Conservation (phyloP, 2,329 filamentous ascomycete species). For the Samsoniella hepiali region DNA sequence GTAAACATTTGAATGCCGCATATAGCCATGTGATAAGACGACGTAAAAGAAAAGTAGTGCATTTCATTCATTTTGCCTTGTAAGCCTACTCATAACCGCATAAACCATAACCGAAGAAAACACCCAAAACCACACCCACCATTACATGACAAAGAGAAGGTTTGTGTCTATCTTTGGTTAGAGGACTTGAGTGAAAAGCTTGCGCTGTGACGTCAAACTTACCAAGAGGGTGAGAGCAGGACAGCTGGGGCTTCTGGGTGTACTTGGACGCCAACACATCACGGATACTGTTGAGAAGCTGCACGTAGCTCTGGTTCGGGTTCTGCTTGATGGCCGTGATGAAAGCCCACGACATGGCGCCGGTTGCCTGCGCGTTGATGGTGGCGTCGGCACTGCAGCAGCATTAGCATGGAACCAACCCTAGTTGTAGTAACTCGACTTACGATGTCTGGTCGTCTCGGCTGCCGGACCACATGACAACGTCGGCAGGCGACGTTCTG, state of each 20-base stretch:
- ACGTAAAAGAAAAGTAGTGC: background rate
- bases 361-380: slow-evolving; percentile 84
- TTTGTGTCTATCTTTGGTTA: slow-evolving; percentile 52
- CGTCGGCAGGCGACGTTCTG: slow-evolving; percentile 91
- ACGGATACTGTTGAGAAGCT: slow-evolving; percentile 91
- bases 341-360: slow-evolving; percentile 98
- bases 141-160: slow-evolving; percentile 63
- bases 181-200: background rate
- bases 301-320: slow-evolving; percentile 91
- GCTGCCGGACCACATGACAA: slow-evolving; percentile 96
- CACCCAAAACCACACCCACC: background rate
- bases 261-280: slow-evolving; percentile 86
- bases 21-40: background rate
- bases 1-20: background rate
- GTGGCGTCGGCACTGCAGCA: slow-evolving; percentile 75
- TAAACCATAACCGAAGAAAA: background rate
- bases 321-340: slow-evolving; percentile 88
- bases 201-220: slow-evolving; percentile 37
- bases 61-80: slow-evolving; percentile 10
- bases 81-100: slow-evolving; percentile 3
- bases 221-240: slow-evolving; percentile 94
- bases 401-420: slow-evolving; percentile 22
- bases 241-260: slow-evolving; percentile 91
- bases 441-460: slow-evolving; percentile 91
- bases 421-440: slow-evolving; percentile 41